Evolutionary conservation across 1,139 yeast species (phyloP), one percentile per base, ranked within the genome.

Genomic region (Insectozyma bohioensis): DNA sequence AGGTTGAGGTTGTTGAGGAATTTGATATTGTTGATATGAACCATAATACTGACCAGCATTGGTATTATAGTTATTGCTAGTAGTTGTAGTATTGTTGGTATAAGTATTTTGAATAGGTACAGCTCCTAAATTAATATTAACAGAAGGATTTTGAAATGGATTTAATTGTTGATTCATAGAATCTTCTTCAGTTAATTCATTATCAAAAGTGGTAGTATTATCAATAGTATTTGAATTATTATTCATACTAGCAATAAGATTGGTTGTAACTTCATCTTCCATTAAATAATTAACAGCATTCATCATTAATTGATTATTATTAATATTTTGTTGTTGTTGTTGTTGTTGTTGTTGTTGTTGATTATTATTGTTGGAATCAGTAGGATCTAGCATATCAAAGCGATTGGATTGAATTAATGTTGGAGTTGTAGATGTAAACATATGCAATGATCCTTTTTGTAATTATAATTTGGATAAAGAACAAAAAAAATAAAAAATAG

Each of bases 371-470:
- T 36, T 41, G 31, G 45, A 30, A 28, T 49, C 54, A 24, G 47
- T 34, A 10, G 52, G 51, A 35, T 51, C 55, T 39, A 48, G 42
- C 55, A 49, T 50, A 37, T 47, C 49, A 36, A 48, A 40, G 34
- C 49, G 51, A 36, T 40, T 43, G 29, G 44, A 36, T 29, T 40
- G 40, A 27, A 36, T 24, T 23, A 37, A 31, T 17, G 22, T 31
- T 14, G 47, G 31, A 16, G 43, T 31, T 11, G 37, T 31, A 28
- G 48, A 36, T 20, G 34, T 39, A 19, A 39, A 39, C 47, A 43
- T 41, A 29, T 19, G 39, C 17, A 18, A 19, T 12, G 16, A 28
- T 18, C 12, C 26, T 12, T 24, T 23, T 24, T 5, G 17, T 7
- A 9, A 12, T 11, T 12, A 13, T 5, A 11, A 20, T 20, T 10